Base-by-base conservation (phyloP, 139 green algal species). In the Pseudopediastrum boryanum region DNA sequence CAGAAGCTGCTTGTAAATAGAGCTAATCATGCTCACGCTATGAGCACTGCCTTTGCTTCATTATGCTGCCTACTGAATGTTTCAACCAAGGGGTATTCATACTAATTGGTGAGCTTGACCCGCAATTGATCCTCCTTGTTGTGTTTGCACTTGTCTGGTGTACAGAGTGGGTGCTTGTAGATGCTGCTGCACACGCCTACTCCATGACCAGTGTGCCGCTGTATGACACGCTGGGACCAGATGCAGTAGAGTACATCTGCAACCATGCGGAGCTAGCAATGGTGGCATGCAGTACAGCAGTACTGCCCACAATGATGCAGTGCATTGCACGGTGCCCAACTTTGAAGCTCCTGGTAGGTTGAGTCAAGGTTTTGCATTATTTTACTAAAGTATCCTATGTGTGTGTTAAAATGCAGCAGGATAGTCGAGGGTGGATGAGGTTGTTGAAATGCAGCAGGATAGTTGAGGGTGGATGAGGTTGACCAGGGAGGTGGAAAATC, bases 191-290 rank as follows among this genome's bases (percentile, higher is more conserved):
- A 43, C 89, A 96, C 77, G 90, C 96, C 1, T 98, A 98, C 87
- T 86, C 81, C 70, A 92, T 98, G 82, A 85, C 93, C 2, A 89
- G 91, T 21, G 96, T 99, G 44, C 96, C 96, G 29, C 88, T 99
- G 72, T 99, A 99, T 81, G 96, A 99, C 85, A 99, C 96, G 0
- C 82, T 99, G 64, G 96, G 95, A 0, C 93, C 95, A 1, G 96
- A 99, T 79, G 88, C 90, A 2, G 96, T 98, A 44, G 80, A 94
- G 78, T 99, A 96, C 88, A 99, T 99, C 75, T 89, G 84, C 75
- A 95, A 95, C 75, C 96, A 99, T 75, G 95, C 94, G 19, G 94
- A 98, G 85, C 81, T 98, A 69, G 70, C 81, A 29, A 89, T 84
- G 3, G 92, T 98, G 23, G 93, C 88, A 4, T 94, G 89, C 84